Base-by-base conservation (phyloP, 75 land plant species). In the Cryptomeria japonica region DNA sequence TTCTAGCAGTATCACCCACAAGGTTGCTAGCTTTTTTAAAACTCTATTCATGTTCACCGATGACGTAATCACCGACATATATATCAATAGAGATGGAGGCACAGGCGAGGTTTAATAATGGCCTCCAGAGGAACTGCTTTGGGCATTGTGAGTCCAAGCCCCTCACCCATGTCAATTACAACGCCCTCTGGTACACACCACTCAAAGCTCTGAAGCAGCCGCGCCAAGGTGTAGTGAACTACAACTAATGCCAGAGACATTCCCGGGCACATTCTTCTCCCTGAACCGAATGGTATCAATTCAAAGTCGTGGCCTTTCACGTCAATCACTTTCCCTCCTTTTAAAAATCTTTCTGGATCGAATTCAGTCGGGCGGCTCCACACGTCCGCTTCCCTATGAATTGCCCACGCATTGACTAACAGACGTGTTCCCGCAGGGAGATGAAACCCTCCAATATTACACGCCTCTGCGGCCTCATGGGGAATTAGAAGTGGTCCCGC, bases 121-220 rank as follows among this genome's bases (percentile, higher is more conserved):
- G 91, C 92, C 22, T 85, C 32, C 56, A 94, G 70, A 1, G 95
- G 92, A 78, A 87, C 32, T 25, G 91, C 92, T 61, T 84, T 94
- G 2, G 94, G 89, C 86, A 89, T 37, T 1, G 92, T 91, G 25
- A 93, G 88, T 18, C 96, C 95, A 1, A 38, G 22, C 4, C 88
- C 89, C 89, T 96, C 97, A 3, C 31, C 84, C 93, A 93, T 86
- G 87, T 94, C 94, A 53, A 96, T 86, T 73, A 86, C 10, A 47
- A 86, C 84, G 9, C 86, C 85, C 15, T 80, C 90, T 19, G 87
- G 41, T n/a, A 87, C 82, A 47, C 85, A 49, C 94, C 92, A 93
- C 49, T 91, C 94, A 80, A 93, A 93, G 84, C 91, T 87, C 86
- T 93, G 94, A 34, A 91, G 83, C 72, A 93, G 53, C 2, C 87